Conservation (phyloP, 805 yeast species). For the Grigorovia yakushimaensis region DNA sequence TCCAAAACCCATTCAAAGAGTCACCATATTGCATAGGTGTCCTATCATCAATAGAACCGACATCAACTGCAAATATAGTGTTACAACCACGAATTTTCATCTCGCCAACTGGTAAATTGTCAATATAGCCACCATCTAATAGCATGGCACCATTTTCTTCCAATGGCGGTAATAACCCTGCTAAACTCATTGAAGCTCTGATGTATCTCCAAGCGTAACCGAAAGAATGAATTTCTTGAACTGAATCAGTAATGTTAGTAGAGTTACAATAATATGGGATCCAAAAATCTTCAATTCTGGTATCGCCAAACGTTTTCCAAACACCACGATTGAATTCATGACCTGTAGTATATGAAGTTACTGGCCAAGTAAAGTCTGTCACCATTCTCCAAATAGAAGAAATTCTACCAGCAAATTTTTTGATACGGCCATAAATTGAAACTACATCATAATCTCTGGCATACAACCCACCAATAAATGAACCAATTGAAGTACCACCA, state of each 20-base stretch:
- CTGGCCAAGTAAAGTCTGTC: conserved; percentile 83
- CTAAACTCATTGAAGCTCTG: conserved; percentile 92
- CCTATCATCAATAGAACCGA: conserved; percentile 88
- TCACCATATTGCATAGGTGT: conserved; percentile 89
- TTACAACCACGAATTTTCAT: conserved; percentile 87
- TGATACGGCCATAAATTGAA: conserved; percentile 82
- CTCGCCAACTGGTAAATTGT: conserved; percentile 83
- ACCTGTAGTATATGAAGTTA: conserved; percentile 91
- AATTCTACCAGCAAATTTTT: conserved; percentile 73
- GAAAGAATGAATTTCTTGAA: conserved; percentile 86
- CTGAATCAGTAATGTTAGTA: conserved; percentile 87
- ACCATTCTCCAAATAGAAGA: conserved; percentile 79
- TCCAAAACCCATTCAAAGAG: conserved; percentile 89
- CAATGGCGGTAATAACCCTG: conserved; percentile 79
- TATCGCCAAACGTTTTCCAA: conserved; percentile 93
- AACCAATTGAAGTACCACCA: conserved; percentile 95
- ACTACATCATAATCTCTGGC: conserved; percentile 89
- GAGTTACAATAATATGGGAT: conserved; percentile 79
- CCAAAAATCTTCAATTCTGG: conserved; percentile 95
- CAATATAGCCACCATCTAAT: conserved; percentile 93
- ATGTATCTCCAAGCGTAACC: conserved; percentile 96
- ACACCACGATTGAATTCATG: conserved; percentile 94
- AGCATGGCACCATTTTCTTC: conserved; percentile 88
- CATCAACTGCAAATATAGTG: conserved; percentile 85
- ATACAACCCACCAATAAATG: conserved; percentile 90